Evolutionary conservation across 2,329 filamentous ascomycete species (phyloP).

Genomic region (Penicillium polonicum): DNA sequence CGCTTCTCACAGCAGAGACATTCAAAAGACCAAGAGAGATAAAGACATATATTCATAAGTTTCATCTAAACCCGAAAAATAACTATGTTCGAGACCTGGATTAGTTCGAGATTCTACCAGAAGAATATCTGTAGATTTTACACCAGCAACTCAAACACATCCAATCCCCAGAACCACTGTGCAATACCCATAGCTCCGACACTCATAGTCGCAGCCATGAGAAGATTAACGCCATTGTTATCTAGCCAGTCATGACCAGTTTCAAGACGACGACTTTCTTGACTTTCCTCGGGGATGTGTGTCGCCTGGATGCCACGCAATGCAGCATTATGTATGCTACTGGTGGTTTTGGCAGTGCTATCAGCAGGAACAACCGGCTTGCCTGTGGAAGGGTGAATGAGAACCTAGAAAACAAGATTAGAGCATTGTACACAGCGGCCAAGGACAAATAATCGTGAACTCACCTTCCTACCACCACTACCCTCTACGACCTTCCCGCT

Average conservation of each 20-base stretch:
- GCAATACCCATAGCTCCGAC: slow-evolving; percentile 67
- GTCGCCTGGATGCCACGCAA: slow-evolving; percentile 22
- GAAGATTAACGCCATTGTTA: slow-evolving; percentile 92
- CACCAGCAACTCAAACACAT: slow-evolving; percentile 16
- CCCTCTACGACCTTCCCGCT: slow-evolving; percentile 89
- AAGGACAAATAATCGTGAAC: slow-evolving; percentile 20
- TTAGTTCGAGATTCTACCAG: neutral
- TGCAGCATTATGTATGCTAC: slow-evolving; percentile 30
- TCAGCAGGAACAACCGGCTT: slow-evolving; percentile 17
- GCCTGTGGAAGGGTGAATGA: slow-evolving; percentile 35
- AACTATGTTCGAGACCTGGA: neutral
- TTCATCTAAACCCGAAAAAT: neutral
- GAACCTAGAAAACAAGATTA: slow-evolving; percentile 28
- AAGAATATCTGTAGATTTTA: neutral
- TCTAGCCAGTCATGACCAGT: slow-evolving; percentile 74
- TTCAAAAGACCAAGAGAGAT: neutral
- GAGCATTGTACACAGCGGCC: neutral
- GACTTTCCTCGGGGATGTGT: slow-evolving; percentile 32
- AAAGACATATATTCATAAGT: neutral
- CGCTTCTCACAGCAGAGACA: neutral
- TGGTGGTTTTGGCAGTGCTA: slow-evolving; percentile 15
- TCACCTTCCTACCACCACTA: slow-evolving; percentile 65
- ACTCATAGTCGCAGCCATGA: slow-evolving; percentile 85
- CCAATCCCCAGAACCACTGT: slow-evolving; percentile 35
- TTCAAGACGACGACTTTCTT: slow-evolving; percentile 63